Conservation (phyloP, 2,329 filamentous ascomycete species). For the Apiospora rasikravindrae region DNA sequence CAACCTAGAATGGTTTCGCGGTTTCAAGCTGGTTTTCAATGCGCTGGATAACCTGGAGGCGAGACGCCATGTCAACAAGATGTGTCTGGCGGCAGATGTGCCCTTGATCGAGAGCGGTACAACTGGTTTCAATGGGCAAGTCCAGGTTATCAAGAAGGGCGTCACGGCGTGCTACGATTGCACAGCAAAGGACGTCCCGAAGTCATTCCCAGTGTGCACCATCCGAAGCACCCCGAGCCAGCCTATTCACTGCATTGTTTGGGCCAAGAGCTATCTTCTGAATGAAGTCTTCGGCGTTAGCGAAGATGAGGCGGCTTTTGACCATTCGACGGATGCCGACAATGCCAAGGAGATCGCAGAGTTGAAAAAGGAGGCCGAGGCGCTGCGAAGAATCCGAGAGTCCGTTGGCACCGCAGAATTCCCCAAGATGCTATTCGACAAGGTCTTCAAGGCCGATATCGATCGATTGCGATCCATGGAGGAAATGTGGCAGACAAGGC, state of each 20-base stretch:
- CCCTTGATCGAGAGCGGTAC: slow-evolving; percentile 96
- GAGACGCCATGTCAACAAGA: slow-evolving; percentile 91
- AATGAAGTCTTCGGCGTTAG: slow-evolving; percentile 93
- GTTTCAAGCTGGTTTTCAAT: slow-evolving; percentile 90
- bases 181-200: slow-evolving; percentile 85
- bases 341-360: slow-evolving; percentile 90
- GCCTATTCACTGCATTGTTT: slow-evolving; percentile 98
- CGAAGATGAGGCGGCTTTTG: slow-evolving; percentile 83
- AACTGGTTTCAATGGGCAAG: slow-evolving; percentile 96
- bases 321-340: slow-evolving; percentile 79
- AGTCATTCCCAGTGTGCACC: slow-evolving; percentile 94
- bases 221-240: slow-evolving; percentile 96
- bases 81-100: slow-evolving; percentile 91
- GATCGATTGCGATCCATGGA: slow-evolving; percentile 82
- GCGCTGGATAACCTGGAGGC: slow-evolving; percentile 96
- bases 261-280: slow-evolving; percentile 95
- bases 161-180: slow-evolving; percentile 97
- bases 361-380: slow-evolving; percentile 80
- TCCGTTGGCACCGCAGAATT: slow-evolving; percentile 82
- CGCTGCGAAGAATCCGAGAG: slow-evolving; percentile 80
- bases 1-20: slow-evolving; percentile 84
- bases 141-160: slow-evolving; percentile 94
- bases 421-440: slow-evolving; percentile 82
- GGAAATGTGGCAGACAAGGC: slow-evolving; percentile 93
- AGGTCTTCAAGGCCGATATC: slow-evolving; percentile 89